Percentiles rank a stretch among this genome's conserved stretches.
These are phyloP conservation scores for Thraustochytrium striatum DNA, from an alignment of 352 stramenopile species.

Conservation along the genomic window DNA sequence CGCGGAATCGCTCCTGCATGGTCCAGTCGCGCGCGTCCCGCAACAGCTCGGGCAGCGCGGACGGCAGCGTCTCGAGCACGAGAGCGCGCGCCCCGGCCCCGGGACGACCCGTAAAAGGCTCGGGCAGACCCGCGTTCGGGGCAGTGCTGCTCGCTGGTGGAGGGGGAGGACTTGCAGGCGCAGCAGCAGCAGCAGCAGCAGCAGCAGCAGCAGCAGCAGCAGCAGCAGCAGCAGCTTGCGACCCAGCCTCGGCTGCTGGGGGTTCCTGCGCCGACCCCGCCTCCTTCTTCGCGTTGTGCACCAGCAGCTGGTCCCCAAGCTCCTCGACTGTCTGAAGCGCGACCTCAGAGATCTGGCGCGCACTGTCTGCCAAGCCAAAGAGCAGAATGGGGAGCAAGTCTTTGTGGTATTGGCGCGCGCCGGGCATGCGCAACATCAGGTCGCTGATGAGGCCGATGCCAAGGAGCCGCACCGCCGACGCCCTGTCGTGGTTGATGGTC, in stretches of 20 bases:
- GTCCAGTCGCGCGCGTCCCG: constrained; percentile 37
- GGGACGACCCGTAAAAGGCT: constrained; percentile 11
- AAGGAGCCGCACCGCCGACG: constrained; percentile 23
- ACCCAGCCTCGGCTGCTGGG: neutral
- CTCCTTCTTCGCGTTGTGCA: neutral
- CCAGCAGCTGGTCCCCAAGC: neutral
- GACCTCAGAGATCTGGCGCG: constrained; percentile 23
- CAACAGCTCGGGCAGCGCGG: constrained; percentile 12
- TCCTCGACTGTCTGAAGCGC: constrained; percentile 24
- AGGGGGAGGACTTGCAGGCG: neutral
- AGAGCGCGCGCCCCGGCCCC: constrained; percentile 19
- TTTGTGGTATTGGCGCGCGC: constrained; percentile 4
- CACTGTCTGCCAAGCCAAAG: constrained; percentile 27
- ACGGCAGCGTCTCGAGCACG: constrained; percentile 22
- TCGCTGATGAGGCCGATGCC: constrained; percentile 38
- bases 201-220: neutral
- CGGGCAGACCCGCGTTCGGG: neutral
- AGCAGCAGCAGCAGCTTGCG: too few species aligned
- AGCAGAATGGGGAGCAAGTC: constrained; percentile 44
- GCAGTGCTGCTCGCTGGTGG: too few species aligned
- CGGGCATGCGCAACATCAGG: constrained; percentile 20
- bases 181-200: neutral
- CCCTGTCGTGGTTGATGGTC: constrained; percentile 31
- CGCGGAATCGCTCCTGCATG: constrained; percentile 38
- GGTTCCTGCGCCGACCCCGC: neutral